These are phyloP conservation scores for Phalaenopsis aphrodite DNA, from an alignment of 106 monocot genomes.

Conservation along the genomic window DNA sequence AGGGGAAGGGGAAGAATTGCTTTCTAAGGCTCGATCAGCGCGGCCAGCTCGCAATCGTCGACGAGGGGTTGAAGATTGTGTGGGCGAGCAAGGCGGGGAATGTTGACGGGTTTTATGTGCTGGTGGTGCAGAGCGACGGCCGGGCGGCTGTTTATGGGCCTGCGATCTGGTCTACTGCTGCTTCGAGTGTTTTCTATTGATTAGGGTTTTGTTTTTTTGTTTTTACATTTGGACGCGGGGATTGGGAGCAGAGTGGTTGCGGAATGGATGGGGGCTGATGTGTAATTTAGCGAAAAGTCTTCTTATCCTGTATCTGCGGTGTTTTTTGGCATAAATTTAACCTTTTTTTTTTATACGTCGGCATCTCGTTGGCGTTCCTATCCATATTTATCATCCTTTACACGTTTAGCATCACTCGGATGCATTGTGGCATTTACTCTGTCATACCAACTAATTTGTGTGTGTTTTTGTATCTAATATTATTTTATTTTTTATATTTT, in stretches of 20 bases:
- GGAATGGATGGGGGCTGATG: background rate
- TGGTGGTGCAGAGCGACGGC: conserved; percentile 16
- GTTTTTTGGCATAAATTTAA: background rate
- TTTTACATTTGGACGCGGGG: background rate
- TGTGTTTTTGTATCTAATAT: no score
- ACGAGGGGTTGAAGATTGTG: background rate
- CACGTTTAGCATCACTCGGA: no score
- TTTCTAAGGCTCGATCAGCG: conserved; percentile 8
- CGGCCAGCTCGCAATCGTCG: conserved; percentile 1
- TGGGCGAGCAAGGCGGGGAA: background rate
- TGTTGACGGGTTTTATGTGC: conserved; percentile 10
- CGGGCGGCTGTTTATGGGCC: conserved; percentile 28
- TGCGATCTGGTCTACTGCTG: conserved; percentile 6
- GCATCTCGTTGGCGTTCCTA: background rate
- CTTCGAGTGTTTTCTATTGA: no score
- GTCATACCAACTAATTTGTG: no score
- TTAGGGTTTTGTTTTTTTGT: background rate
- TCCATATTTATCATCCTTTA: no score
- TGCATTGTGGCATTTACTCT: no score
- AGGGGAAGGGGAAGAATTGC: conserved; percentile 4
- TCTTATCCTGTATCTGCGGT: background rate
- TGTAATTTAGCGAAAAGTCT: background rate
- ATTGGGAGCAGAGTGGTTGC: background rate
- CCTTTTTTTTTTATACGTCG: background rate
- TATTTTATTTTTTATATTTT: no score